Conservation (phyloP, 345 rosid species). For the Rhodamnia rubescens region DNA sequence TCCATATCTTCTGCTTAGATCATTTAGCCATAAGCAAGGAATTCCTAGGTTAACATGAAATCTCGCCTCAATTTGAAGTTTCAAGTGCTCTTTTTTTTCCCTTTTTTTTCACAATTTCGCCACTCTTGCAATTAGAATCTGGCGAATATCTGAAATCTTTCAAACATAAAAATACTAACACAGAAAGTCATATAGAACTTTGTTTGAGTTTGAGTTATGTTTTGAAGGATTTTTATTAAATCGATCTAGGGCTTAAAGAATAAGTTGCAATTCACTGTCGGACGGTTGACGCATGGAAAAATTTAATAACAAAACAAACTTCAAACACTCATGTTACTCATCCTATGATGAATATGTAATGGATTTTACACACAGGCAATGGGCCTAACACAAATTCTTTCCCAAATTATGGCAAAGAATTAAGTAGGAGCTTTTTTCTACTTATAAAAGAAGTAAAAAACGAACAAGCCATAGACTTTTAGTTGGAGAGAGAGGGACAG, state of each 20-base stretch:
- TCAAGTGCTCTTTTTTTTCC: not conserved
- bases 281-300: not conserved
- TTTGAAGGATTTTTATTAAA: no score
- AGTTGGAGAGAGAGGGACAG: not conserved
- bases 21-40: not conserved
- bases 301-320: no score
- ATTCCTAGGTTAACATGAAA: not conserved
- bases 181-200: no score
- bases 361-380: fast-evolving
- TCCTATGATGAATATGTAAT: not conserved
- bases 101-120: no score
- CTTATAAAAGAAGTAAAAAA: not conserved
- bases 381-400: not conserved
- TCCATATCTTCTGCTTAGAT: not conserved
- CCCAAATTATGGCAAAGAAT: not conserved
- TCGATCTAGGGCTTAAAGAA: no score
- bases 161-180: no score
- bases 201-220: not conserved
- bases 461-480: not conserved
- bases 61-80: not conserved
- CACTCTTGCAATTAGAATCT: not conserved
- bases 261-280: not conserved
- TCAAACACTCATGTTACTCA: not conserved
- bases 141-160: no score
- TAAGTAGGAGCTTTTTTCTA: not conserved